A percentile compares a stretch with the other conserved stretches of the same genome.
These are phyloP conservation scores for Syzygium malaccense DNA, from an alignment of 441 rosid species.

Conservation along the genomic window DNA sequence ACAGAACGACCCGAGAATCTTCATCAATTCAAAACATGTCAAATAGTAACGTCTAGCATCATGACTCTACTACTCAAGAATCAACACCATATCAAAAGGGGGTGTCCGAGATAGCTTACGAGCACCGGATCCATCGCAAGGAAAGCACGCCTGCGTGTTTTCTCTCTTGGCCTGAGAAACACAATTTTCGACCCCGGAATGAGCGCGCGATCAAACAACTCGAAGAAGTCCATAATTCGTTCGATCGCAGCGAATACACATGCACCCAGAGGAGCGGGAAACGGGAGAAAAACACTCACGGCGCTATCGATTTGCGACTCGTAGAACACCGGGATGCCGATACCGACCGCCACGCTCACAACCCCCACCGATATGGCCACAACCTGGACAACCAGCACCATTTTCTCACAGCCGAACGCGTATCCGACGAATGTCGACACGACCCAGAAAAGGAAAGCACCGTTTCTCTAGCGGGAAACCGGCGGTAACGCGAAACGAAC, in stretches of 20 bases:
- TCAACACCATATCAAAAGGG: not conserved
- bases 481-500: constrained; percentile 10
- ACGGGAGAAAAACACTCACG: constrained; percentile 27
- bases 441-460: not conserved
- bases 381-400: constrained; percentile 24
- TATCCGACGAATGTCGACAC: not conserved
- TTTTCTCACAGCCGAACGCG: not conserved
- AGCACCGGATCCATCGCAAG: constrained; percentile 92
- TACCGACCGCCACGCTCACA: constrained; percentile 74
- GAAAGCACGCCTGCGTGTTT: constrained; percentile 92
- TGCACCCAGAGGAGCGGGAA: not conserved
- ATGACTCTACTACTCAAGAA: not conserved
- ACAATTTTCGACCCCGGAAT: not conserved
- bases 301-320: constrained; percentile 87
- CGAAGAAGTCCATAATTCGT: not conserved
- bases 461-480: not conserved
- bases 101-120: constrained; percentile 42
- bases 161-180: constrained; percentile 67
- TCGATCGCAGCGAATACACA: not conserved
- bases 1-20: not conserved
- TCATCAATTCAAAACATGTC: not conserved
- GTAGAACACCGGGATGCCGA: constrained; percentile 83
- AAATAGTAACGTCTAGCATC: not conserved
- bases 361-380: constrained; percentile 86
- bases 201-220: not conserved